phyloP scores from a whole-genome alignment of 1,284 basidiomycete species.

The Thecaphora frezii region DNA sequence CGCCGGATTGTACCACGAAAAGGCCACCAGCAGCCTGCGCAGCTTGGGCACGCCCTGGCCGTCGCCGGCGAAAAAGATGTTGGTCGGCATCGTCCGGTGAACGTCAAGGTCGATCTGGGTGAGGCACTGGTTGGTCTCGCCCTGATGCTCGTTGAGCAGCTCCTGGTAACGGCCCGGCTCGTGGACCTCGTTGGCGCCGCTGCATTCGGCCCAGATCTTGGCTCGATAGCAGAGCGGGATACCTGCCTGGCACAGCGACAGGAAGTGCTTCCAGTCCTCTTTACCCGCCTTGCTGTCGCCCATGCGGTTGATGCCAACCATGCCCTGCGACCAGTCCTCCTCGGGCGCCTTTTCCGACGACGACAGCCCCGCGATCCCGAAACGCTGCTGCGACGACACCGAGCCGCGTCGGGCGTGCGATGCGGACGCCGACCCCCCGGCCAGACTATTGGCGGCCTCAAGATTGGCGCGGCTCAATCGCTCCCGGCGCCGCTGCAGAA shows the following conservation, averaged over 20 bases:
- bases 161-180: constrained; percentile 91
- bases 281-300: constrained; percentile 68
- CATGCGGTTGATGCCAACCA: constrained; percentile 86
- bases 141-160: constrained; percentile 68
- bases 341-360: constrained; percentile 34
- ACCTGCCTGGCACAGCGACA: constrained; percentile 75
- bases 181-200: constrained; percentile 82
- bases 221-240: constrained; percentile 84
- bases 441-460: neutral
- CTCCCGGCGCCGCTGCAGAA: constrained; percentile 69
- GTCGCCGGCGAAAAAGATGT: constrained; percentile 93
- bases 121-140: constrained; percentile 65
- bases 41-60: constrained; percentile 91
- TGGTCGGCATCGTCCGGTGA: constrained; percentile 74
- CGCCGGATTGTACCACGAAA: constrained; percentile 70
- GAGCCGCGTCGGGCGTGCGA: neutral
- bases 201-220: constrained; percentile 85
- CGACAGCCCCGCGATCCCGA: constrained; percentile 1
- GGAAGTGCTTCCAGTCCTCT: constrained; percentile 79
- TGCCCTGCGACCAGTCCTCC: constrained; percentile 49
- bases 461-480: constrained; percentile 31
- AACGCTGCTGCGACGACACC: neutral
- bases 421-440: neutral
- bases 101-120: constrained; percentile 96
- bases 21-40: constrained; percentile 82